A percentile compares a stretch with the other conserved stretches of the same genome.
These are phyloP conservation scores for Cubamyces lactineus DNA, from an alignment of 768 basidiomycete species.

Conservation along the genomic window DNA sequence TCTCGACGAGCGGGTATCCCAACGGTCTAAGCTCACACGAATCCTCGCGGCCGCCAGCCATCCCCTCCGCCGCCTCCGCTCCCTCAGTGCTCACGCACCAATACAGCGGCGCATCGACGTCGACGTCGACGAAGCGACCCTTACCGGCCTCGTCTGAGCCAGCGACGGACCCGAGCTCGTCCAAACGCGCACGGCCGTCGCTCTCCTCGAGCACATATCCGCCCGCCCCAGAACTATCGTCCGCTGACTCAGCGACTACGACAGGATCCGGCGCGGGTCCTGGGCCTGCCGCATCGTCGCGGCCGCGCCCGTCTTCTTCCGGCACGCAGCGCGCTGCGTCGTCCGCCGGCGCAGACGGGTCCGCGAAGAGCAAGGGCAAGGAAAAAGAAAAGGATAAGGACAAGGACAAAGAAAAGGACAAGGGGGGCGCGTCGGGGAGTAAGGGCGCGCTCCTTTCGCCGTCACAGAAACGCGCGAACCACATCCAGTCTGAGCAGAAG, in stretches of 20 bases:
- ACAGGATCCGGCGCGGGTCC: background rate
- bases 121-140: slow-evolving; percentile 22
- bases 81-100: slow-evolving; percentile 4
- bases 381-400: background rate
- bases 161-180: slow-evolving; percentile 27
- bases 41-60: slow-evolving; percentile 2
- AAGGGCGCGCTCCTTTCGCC: slow-evolving; percentile 64
- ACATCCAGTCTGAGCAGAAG: slow-evolving; percentile 94
- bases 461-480: slow-evolving; percentile 90
- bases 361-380: slow-evolving; percentile 1
- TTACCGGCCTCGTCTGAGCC: slow-evolving; percentile 27
- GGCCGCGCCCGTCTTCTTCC: background rate
- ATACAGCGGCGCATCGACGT: background rate
- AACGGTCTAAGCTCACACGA: slow-evolving; percentile 1
- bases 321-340: slow-evolving; percentile 1
- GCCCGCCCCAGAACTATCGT: slow-evolving; percentile 4
- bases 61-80: slow-evolving; percentile 10
- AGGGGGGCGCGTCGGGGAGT: slow-evolving; percentile 17
- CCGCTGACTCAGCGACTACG: slow-evolving; percentile 14
- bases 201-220: slow-evolving; percentile 19
- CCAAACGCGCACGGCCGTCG: slow-evolving; percentile 39
- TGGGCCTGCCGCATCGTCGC: background rate
- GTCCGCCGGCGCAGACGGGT: background rate
- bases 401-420: slow-evolving; percentile 1
- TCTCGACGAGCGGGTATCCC: slow-evolving; percentile 11